These are phyloP conservation scores for Candida yuanshanica DNA, from an alignment of 805 yeast species.

Conservation along the genomic window DNA sequence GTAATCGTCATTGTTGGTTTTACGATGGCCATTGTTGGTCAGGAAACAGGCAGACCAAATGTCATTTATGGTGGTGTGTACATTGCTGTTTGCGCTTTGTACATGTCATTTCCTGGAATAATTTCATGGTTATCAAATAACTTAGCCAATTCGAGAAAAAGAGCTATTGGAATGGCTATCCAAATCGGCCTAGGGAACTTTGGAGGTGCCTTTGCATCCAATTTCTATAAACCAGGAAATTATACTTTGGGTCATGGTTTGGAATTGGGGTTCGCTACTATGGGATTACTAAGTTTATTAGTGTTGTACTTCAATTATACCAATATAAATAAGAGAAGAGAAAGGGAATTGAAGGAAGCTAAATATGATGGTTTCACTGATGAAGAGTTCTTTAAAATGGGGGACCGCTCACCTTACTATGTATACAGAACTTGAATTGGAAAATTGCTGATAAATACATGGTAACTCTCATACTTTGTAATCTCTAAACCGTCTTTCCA, in stretches of 20 bases:
- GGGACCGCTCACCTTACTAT: conserved; percentile 38
- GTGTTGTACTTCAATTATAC: conserved; percentile 19
- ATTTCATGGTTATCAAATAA: conserved; percentile 32
- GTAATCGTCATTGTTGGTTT: conserved; percentile 31
- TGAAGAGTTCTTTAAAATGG: conserved; percentile 30
- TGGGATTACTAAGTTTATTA: conserved; percentile 26
- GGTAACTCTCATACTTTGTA: no score
- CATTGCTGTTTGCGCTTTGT: conserved; percentile 28
- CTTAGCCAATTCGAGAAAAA: conserved; percentile 28
- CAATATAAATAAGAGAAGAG: conserved; percentile 21
- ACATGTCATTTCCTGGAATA: conserved; percentile 28
- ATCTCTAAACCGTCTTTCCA: no score
- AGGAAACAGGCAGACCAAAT: conserved; percentile 23
- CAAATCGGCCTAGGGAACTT: conserved; percentile 34
- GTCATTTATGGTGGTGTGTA: conserved; percentile 28
- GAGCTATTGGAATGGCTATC: conserved; percentile 33
- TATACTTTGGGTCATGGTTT: conserved; percentile 28
- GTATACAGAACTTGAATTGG: conserved; percentile 22
- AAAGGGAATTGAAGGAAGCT: conserved; percentile 26
- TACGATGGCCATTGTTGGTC: conserved; percentile 24
- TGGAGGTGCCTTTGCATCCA: conserved; percentile 29
- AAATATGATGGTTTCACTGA: conserved; percentile 24
- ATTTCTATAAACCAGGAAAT: conserved; percentile 28
- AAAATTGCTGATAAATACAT: background rate
- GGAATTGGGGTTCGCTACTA: conserved; percentile 27